Evolutionary conservation across 176 grass and related monocot genomes (phyloP).

Genomic region (Oryza glumipatula): DNA sequence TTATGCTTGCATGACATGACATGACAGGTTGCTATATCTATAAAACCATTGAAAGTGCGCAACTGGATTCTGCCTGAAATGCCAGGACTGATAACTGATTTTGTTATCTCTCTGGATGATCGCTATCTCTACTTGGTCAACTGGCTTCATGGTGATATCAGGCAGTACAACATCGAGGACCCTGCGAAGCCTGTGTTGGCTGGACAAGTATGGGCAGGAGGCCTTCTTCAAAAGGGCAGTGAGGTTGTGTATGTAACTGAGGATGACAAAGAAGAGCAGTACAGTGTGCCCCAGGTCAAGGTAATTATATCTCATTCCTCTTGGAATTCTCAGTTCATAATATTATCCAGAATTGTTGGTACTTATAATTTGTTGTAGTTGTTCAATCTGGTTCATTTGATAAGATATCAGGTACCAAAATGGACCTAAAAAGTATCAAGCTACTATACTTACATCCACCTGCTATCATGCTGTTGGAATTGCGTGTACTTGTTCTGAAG

Average conservation of each 20-base stretch:
- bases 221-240: constrained; percentile 86
- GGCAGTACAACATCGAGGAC: constrained; percentile 93
- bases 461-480: neutral
- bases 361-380: neutral
- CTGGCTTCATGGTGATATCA: constrained; percentile 97
- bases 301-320: constrained; percentile 38
- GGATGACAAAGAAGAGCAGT: constrained; percentile 74
- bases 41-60: constrained; percentile 70
- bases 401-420: neutral
- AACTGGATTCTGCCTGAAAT: constrained; percentile 97
- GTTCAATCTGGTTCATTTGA: neutral
- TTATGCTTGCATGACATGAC: constrained; percentile 32
- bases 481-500: neutral
- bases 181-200: constrained; percentile 80
- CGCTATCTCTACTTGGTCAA: constrained; percentile 89
- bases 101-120: constrained; percentile 86
- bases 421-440: neutral
- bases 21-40: constrained; percentile 71
- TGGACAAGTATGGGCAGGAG: constrained; percentile 88
- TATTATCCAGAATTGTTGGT: neutral
- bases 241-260: constrained; percentile 70
- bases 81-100: constrained; percentile 96
- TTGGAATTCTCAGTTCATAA: neutral
- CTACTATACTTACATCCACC: neutral
- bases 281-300: constrained; percentile 77